Base-by-base conservation (phyloP, 805 yeast species). In the Tetrapisispora arboricola region DNA sequence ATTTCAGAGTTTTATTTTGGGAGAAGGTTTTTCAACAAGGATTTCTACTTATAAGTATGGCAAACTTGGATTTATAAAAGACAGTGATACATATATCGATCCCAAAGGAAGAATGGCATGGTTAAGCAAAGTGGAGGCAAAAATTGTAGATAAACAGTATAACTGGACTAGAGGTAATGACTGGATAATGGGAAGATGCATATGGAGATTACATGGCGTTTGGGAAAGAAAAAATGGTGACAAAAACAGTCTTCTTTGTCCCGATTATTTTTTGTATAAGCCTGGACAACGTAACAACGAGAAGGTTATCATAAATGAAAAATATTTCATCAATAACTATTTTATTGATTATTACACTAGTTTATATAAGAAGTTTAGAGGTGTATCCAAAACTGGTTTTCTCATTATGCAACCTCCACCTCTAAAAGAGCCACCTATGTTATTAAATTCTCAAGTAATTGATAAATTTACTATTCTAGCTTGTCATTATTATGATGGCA, bases 401-500 rank as follows among this genome's bases (percentile, higher is more conserved):
- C 60, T 84, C 11, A 67, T 87, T 22, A 60, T 86, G 49, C 95
- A 87, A 59, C 80, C 94, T 0, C 94, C 95, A 1, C 92, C 84
- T 1, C 65, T 88, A 45, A 80, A 77, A 49, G 54, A 71, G 3
- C 95, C 96, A 0, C 96, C 96, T 2, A 56, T 61, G 10, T 59
- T 84, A 45, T 70, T 68, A 44, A 44, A 58, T 24, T 69, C 73
- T 32, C 56, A 66, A 3, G 55, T 78, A n/a, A 55, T 82, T 12
- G 92, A 83, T 51, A 57, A 66, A 1, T 73, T 72, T 38, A 79
- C 90, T 0, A 76, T 83, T 1, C 80, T 79, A 50, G 78, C 94
- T 16, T 92, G 94, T 2, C 98, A 90, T 61, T 90, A 80, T 58
- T 90, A 90, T 57, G 98, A 90, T 58, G 98, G 97, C 0, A 73